Evolutionary conservation across 2,329 filamentous ascomycete species (phyloP), one percentile per base, ranked within the genome.

Genomic region (Aspergillus tamarii): DNA sequence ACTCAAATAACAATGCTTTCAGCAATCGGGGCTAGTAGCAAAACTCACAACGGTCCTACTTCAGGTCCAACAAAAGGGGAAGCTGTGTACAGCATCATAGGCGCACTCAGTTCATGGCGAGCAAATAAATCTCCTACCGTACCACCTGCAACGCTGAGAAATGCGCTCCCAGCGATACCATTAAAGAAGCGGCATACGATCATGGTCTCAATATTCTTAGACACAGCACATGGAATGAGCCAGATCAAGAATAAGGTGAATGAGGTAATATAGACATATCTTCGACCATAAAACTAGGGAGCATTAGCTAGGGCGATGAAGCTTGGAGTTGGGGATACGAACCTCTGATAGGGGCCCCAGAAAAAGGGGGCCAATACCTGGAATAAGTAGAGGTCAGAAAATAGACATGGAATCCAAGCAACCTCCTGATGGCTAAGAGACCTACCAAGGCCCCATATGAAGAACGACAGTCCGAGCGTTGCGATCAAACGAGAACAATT

Each of bases 101-200:
- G 93, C 8, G 86, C 85, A 68, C 90, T 89, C 62, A 96, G 86
- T 67, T 92, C 84, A 63, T 89, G 81, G 54, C 85, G 84, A 12
- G 82, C 80, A 73, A 94, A 95, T 67, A 94, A 79, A 73, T 96
- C 93, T 39, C 92, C 91, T 19, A 96, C 91, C 0, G 92, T 96
- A 14, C 93, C 92, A 46, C 93, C 93, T 0, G 92, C 91, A 1
- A 97, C 92, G 63, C 81, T 84, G 52, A 88, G 71, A 65, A 88
- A 87, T 2, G 85, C 85, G 66, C 82, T 84, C 26, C 80, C 80
- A 28, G 78, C 73, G 21, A 82, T 63, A 12, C 80, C 80, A 66
- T 76, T 77, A 65, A 97, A 84, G 76, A 97, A 97, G 7, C 94
- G 88, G 19, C 85, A 84, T 16, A 96, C 81, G 58, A 97, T 80